Conservation (phyloP, 2,329 filamentous ascomycete species). For the Cladosporium halotolerans region DNA sequence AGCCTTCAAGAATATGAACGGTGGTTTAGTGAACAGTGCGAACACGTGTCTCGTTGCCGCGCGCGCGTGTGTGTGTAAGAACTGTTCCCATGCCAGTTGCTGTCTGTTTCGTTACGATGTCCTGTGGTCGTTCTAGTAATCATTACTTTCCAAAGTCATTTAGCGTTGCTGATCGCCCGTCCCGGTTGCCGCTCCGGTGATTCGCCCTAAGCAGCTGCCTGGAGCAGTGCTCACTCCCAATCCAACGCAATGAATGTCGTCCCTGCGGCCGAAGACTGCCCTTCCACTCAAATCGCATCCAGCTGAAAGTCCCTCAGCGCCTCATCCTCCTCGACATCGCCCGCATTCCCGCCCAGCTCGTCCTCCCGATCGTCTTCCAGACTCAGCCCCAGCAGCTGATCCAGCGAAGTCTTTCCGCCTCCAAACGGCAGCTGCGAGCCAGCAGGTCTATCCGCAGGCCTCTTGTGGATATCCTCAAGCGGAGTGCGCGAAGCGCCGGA, state of each 20-base stretch:
- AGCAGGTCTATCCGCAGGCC: slow-evolving; percentile 7
- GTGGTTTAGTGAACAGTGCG: background rate
- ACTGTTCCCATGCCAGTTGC: too few relatives aligned
- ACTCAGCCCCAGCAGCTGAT: slow-evolving; percentile 22
- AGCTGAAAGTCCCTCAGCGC: slow-evolving; percentile 20
- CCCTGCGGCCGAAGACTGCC: too few relatives aligned
- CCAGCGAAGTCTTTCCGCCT: slow-evolving; percentile 16
- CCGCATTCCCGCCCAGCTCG: slow-evolving; percentile 6
- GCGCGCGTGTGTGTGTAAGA: too few relatives aligned
- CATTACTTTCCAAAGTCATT: too few relatives aligned
- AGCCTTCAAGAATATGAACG: background rate
- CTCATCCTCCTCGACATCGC: slow-evolving; percentile 13
- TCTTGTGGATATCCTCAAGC: slow-evolving; percentile 18
- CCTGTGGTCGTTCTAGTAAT: too few relatives aligned
- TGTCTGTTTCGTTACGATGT: too few relatives aligned
- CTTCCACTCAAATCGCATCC: background rate
- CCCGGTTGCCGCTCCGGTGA: too few relatives aligned
- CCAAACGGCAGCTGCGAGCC: slow-evolving; percentile 7
- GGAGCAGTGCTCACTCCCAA: too few relatives aligned
- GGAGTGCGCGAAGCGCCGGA: slow-evolving; percentile 34
- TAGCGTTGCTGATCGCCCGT: too few relatives aligned
- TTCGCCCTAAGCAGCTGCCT: too few relatives aligned
- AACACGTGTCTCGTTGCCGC: too few relatives aligned
- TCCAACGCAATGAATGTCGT: too few relatives aligned
- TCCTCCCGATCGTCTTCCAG: slow-evolving; percentile 17